Conservation (phyloP, 2,329 filamentous ascomycete genomes). For the Fusarium protoensiforme region DNA sequence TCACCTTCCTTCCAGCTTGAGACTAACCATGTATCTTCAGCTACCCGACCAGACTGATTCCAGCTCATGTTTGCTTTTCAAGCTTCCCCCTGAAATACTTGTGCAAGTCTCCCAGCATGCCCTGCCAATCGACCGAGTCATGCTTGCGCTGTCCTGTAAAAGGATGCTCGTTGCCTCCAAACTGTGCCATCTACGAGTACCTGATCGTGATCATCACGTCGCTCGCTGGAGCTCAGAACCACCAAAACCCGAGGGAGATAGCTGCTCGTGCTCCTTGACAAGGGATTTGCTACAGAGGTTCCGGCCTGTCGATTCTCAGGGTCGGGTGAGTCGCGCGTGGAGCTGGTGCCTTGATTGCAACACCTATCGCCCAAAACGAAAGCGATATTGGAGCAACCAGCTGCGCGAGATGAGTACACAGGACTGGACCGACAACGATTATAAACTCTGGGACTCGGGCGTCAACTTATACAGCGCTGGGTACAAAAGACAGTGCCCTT, state of each 20-base stretch:
- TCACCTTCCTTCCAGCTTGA: neutral
- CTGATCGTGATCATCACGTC: constrained; percentile 20
- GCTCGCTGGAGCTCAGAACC: constrained; percentile 4
- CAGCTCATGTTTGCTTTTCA: constrained; percentile 20
- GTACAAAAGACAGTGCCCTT: constrained; percentile 37
- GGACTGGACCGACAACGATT: constrained; percentile 15
- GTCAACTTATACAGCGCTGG: constrained; percentile 28
- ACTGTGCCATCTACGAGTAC: constrained; percentile 25
- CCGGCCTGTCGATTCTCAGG: constrained; percentile 23
- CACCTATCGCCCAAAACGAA: constrained; percentile 32
- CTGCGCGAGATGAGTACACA: neutral
- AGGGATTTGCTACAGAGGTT: constrained; percentile 27
- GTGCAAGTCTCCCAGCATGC: constrained; percentile 34
- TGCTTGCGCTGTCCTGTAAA: constrained; percentile 38
- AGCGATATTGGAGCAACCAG: constrained; percentile 30
- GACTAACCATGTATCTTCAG: constrained; percentile 9
- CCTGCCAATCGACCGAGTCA: constrained; percentile 18
- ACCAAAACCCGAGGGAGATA: too few species aligned
- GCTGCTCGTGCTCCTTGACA: constrained; percentile 26
- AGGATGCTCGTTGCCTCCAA: constrained; percentile 31
- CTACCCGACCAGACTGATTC: neutral
- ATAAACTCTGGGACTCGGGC: constrained; percentile 7
- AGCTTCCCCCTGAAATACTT: constrained; percentile 44
- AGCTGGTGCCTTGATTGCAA: constrained; percentile 40
- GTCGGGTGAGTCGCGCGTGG: constrained; percentile 21